phyloP scores from a whole-genome alignment of 192 early-diverging fungal species.

The Backusella australiensis region DNA sequence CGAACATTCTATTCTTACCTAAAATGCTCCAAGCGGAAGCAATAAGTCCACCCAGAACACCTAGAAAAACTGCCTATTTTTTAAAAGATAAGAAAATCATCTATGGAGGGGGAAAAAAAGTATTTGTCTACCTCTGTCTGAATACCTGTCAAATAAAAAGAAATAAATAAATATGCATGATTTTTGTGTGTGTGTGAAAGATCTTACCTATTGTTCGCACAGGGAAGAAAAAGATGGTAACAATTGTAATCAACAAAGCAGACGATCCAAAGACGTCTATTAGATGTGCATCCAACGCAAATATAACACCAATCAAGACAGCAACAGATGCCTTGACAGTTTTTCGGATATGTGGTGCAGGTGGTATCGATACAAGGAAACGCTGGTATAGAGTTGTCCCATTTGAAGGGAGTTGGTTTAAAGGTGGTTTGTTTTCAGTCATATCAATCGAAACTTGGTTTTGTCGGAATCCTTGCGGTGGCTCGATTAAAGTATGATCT shows the following conservation, averaged over 20 bases:
- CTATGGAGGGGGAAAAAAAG: neutral
- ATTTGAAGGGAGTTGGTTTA: neutral
- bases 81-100: neutral
- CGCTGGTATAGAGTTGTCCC: neutral
- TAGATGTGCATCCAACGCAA: neutral
- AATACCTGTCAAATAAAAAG: constrained; percentile 2
- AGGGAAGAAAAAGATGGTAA: constrained; percentile 23
- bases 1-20: neutral
- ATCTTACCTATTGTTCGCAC: constrained; percentile 16
- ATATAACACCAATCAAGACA: neutral
- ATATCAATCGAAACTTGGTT: neutral
- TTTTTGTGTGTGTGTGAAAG: neutral
- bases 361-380: neutral
- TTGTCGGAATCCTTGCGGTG: neutral
- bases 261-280: neutral
- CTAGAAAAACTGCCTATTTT: constrained; percentile 4
- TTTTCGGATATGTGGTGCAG: constrained; percentile 14
- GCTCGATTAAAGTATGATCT: neutral
- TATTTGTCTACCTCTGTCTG: constrained; percentile 23
- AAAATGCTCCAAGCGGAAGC: constrained; percentile 18
- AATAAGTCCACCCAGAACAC: constrained; percentile 12
- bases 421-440: neutral
- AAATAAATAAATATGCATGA: neutral
- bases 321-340: constrained; percentile 18
- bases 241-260: constrained; percentile 9